Percentiles rank a stretch among this genome's conserved stretches.
Conservation (phyloP, 1,284 basidiomycete species). For the Leucoagaricus sp. region DNA sequence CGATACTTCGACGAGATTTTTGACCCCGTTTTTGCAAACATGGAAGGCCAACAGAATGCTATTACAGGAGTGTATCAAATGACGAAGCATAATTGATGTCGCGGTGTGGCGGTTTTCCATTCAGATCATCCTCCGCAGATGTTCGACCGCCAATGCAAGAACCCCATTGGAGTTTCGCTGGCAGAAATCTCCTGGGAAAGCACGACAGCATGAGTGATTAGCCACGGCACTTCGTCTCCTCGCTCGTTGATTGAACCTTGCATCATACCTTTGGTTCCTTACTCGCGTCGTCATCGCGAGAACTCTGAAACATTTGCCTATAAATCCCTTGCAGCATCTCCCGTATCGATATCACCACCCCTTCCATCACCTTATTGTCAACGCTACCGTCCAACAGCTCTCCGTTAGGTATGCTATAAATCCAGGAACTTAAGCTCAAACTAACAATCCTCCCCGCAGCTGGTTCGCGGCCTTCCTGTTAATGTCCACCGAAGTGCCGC, state of each 20-base stretch:
- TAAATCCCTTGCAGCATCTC: neutral
- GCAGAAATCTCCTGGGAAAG: neutral
- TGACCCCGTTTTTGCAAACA: constrained; percentile 7
- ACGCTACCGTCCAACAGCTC: neutral
- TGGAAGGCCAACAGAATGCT: constrained; percentile 1
- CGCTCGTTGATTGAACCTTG: neutral
- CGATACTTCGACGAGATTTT: constrained; percentile 1
- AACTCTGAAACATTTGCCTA: constrained; percentile 10
- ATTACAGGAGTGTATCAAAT: constrained; percentile 9
- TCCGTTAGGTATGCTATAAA: neutral
- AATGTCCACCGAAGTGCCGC: constrained; percentile 9
- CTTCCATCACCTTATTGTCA: neutral
- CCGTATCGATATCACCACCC: neutral
- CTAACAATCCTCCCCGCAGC: neutral
- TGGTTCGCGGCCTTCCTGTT: neutral
- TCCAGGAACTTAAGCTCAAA: neutral
- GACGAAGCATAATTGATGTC: constrained; percentile 6
- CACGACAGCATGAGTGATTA: constrained; percentile 3
- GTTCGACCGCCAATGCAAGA: neutral
- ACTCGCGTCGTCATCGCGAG: constrained; percentile 3
- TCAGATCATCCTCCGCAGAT: neutral
- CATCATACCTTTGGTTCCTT: constrained; percentile 2
- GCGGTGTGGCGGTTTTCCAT: neutral
- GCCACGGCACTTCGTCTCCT: neutral
- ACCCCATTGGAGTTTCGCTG: constrained; percentile 8